Percentiles rank a stretch among this genome's conserved stretches.
Conservation (phyloP, 2,329 filamentous ascomycete species). For the Septoria petroselini region DNA sequence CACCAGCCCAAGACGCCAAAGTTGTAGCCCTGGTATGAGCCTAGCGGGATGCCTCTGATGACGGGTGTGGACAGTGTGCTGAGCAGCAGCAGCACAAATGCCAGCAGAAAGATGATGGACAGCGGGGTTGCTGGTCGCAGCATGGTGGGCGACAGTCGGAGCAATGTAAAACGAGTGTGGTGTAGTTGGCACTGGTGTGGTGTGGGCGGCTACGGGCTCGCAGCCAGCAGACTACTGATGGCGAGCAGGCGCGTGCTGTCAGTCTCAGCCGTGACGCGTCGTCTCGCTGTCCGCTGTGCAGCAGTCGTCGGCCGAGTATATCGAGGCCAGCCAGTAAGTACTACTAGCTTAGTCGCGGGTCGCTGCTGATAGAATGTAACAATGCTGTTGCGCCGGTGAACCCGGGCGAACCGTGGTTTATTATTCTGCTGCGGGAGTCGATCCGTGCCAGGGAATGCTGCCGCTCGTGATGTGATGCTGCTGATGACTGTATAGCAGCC, state of each 20-base stretch:
- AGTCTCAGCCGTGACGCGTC: no score
- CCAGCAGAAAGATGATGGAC: conserved; percentile 76
- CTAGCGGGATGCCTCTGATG: conserved; percentile 79
- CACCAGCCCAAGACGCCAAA: conserved; percentile 96
- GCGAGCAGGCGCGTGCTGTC: neutral
- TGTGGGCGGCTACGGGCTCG: conserved; percentile 1
- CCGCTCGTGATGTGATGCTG: no score
- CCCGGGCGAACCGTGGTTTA: neutral
- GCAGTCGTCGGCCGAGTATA: neutral
- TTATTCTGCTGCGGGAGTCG: no score
- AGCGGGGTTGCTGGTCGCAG: conserved; percentile 90
- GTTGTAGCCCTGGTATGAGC: conserved; percentile 68
- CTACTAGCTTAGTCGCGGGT: no score
- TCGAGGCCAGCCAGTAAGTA: no score
- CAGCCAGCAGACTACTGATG: conserved; percentile 4
- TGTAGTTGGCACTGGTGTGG: conserved; percentile 5
- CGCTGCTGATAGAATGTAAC: no score
- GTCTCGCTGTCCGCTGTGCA: neutral
- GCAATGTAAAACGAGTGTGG: conserved; percentile 11
- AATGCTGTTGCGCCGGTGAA: neutral
- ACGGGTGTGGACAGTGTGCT: conserved; percentile 90
- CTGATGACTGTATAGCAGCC: no score
- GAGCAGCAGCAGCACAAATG: conserved; percentile 80
- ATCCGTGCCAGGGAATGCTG: no score
- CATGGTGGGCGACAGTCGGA: conserved; percentile 10